Evolutionary conservation across 1,284 basidiomycete species (phyloP).

Genomic region (Coniferiporia sulphurascens): DNA sequence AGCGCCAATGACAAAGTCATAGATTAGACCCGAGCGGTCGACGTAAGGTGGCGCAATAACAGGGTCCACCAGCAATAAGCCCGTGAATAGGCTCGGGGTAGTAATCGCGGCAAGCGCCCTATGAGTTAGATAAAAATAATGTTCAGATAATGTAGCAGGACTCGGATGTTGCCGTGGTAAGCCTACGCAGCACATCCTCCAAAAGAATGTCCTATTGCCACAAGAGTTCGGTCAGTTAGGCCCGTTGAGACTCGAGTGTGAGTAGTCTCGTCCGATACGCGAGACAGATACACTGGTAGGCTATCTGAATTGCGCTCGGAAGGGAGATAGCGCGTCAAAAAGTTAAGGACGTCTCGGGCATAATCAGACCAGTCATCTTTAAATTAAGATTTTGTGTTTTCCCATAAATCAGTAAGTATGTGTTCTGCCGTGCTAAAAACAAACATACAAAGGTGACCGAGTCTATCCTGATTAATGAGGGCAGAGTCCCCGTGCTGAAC

Average conservation of each 20-base stretch:
- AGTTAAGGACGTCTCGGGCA: conserved; percentile 45
- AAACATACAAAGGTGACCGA: conserved; percentile 41
- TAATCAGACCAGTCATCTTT: conserved; percentile 48
- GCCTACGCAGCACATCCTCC: conserved; percentile 46
- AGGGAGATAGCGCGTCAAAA: conserved; percentile 40
- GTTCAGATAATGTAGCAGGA: background rate
- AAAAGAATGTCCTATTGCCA: conserved; percentile 47
- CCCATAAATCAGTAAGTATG: background rate
- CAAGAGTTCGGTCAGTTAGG: conserved; percentile 44
- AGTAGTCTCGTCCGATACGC: conserved; percentile 36
- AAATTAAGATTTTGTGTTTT: background rate
- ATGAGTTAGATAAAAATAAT: background rate
- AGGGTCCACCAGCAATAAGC: conserved; percentile 78
- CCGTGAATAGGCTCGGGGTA: conserved; percentile 65
- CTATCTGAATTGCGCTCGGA: background rate
- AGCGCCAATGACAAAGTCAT: conserved; percentile 38
- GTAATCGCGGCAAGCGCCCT: conserved; percentile 58
- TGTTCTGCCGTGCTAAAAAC: too few species aligned
- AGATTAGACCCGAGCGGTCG: conserved; percentile 15
- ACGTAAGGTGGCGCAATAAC: conserved; percentile 44
- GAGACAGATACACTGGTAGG: conserved; percentile 16
- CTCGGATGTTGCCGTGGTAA: background rate
- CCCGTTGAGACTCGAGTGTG: conserved; percentile 30
- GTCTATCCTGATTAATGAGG: conserved; percentile 40
- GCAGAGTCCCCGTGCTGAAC: conserved; percentile 51